Evolutionary conservation across 805 yeast genomes (phyloP), one percentile per base, ranked within the genome.

Genomic region (Sugiyamaella mastotermitis): DNA sequence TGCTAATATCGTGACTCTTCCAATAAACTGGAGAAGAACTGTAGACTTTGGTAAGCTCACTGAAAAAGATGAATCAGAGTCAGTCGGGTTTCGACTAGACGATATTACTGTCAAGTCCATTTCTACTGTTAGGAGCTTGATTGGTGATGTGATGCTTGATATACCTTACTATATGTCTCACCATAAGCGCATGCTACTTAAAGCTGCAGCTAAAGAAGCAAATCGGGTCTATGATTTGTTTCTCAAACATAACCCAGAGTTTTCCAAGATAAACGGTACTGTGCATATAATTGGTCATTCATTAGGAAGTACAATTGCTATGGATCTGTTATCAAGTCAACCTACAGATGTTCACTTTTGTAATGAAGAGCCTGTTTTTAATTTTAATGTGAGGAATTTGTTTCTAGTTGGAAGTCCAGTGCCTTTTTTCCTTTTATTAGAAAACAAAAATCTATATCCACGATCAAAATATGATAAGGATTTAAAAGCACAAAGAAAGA

Each of bases 241-340:
- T 56, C 56, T 66, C 42, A 66, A 74, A 38, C 65, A 76, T 37
- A 80, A 90, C 50, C 95, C 96, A 0, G 62, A 71, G 9, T 87
- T 87, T 60, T 31, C 28, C 11, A 51, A 49, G 2, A 33, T 38
- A 6, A 61, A 62, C 8, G 53, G 57, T 2, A 78, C 79, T 1
- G 79, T 86, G 46, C 97, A 90, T 58, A 60, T 92, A 2, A 65
- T 87, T 45, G 97, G 97, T 1, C 98, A 90, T 58, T 90, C 97
- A 0, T 64, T 90, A 22, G 98, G 98, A 0, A 80, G 94, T 5
- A 80, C 90, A 0, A 83, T 90, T 26, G 68, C 79, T 1, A 75
- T 84, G 51, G 97, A 90, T 55, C 66, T 90, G 21, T 58, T 88
- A 20, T 53, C 66, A 5, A 49, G 51, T 18, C 70, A 65, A 48